phyloP scores from a whole-genome alignment of 345 rosid genomes.

The Gynandropsis gynandra region DNA sequence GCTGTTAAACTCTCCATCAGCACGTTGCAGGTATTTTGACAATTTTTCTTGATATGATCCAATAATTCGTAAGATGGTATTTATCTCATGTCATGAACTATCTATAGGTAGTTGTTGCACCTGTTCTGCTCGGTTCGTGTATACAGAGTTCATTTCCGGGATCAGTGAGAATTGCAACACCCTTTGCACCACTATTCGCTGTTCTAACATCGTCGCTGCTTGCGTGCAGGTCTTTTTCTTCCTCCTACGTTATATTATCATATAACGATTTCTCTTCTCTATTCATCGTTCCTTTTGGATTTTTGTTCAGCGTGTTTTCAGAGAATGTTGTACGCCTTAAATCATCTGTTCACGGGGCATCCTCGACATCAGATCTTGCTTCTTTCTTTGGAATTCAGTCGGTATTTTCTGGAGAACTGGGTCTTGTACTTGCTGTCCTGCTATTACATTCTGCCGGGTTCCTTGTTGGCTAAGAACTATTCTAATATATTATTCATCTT shows the following conservation, averaged over 20 bases:
- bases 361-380: constrained; percentile 33
- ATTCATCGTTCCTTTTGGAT: neutral
- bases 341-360: constrained; percentile 35
- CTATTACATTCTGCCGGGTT: constrained; percentile 55
- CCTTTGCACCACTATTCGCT: constrained; percentile 53
- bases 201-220: constrained; percentile 51
- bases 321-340: constrained; percentile 45
- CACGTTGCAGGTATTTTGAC: constrained; percentile 52
- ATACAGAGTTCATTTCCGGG: constrained; percentile 46
- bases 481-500: no score
- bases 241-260: no score
- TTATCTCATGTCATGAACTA: neutral
- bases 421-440: constrained; percentile 40
- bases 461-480: constrained; percentile 43
- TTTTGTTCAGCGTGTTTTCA: constrained; percentile 44
- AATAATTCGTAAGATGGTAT: neutral
- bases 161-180: constrained; percentile 38
- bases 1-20: constrained; percentile 53
- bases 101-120: constrained; percentile 51
- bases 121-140: constrained; percentile 53
- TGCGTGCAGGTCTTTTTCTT: constrained; percentile 48
- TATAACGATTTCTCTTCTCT: no score
- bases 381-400: constrained; percentile 24
- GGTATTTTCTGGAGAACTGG: constrained; percentile 43
- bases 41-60: no score